Conservation (phyloP, 768 basidiomycete species). For the Lactarius pseudohatsudake region DNA sequence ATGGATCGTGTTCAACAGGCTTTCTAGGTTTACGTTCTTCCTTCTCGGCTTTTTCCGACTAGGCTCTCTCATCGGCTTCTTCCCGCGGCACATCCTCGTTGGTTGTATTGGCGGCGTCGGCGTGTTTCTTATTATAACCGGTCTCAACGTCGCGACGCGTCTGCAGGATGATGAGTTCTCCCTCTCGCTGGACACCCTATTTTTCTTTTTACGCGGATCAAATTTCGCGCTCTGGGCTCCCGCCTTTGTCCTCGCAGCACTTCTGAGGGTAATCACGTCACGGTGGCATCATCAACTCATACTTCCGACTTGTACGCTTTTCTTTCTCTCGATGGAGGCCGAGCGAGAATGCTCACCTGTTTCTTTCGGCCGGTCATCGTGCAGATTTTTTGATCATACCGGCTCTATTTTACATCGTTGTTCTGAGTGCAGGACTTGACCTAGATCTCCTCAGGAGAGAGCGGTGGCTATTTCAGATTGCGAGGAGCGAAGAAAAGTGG, state of each 20-base stretch:
- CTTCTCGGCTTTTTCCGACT: conserved; percentile 81
- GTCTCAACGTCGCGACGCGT: conserved; percentile 82
- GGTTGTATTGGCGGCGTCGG: conserved; percentile 98
- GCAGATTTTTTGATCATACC: conserved; percentile 82
- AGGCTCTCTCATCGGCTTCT: conserved; percentile 89
- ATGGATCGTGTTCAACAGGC: conserved; percentile 10
- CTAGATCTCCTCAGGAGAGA: conserved; percentile 54
- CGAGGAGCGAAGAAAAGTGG: conserved; percentile 54
- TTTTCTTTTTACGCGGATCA: conserved; percentile 63
- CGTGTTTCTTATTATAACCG: conserved; percentile 86
- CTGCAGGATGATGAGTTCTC: conserved; percentile 77
- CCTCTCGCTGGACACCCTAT: conserved; percentile 62
- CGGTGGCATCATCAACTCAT: conserved; percentile 84
- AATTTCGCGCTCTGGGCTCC: conserved; percentile 76
- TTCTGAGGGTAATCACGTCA: conserved; percentile 78
- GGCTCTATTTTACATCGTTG: conserved; percentile 77
- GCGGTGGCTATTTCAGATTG: conserved; percentile 90
- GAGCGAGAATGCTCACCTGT: background rate
- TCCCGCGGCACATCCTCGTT: conserved; percentile 95
- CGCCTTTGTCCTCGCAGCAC: conserved; percentile 71
- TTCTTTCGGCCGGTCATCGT: background rate
- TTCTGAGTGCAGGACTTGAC: conserved; percentile 60
- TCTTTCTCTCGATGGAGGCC: conserved; percentile 25
- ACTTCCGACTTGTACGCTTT: conserved; percentile 77
- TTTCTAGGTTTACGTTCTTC: conserved; percentile 68